A percentile compares a stretch with the other conserved stretches of the same genome.
phyloP scores from a whole-genome alignment of 192 early-diverging fungal genomes.

The Podila clonocystis region DNA sequence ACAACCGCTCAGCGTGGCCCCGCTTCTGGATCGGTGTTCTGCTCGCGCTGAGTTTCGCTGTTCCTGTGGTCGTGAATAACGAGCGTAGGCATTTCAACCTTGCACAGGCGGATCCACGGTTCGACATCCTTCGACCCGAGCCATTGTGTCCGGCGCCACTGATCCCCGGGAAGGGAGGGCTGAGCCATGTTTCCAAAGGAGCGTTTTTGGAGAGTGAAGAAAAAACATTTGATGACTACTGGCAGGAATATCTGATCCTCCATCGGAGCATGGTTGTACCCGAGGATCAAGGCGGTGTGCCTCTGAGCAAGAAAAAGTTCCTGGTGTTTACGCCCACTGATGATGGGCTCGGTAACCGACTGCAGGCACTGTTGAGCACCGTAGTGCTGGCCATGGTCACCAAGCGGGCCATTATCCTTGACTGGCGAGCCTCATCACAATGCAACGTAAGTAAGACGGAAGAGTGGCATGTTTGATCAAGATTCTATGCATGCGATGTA shows the following conservation, averaged over 20 bases:
- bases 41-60: constrained; percentile 23
- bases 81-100: constrained; percentile 30
- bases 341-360: constrained; percentile 43
- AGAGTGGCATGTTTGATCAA: neutral
- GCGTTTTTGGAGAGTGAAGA: neutral
- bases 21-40: constrained; percentile 15
- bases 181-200: too few relatives aligned
- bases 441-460: constrained; percentile 36
- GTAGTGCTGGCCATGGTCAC: constrained; percentile 42
- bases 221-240: constrained; percentile 29
- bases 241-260: constrained; percentile 42
- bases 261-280: constrained; percentile 31
- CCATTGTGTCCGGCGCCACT: constrained; percentile 18
- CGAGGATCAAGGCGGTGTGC: constrained; percentile 23
- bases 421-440: constrained; percentile 38
- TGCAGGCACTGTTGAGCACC: constrained; percentile 40
- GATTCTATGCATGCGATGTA: neutral
- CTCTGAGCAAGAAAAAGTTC: constrained; percentile 27
- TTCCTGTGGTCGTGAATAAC: constrained; percentile 29
- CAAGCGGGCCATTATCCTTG: constrained; percentile 34
- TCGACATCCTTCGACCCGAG: constrained; percentile 34
- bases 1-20: constrained; percentile 22
- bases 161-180: neutral
- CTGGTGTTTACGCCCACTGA: constrained; percentile 41
- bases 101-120: constrained; percentile 11